Evolutionary conservation across 495 filamentous ascomycete species (phyloP), one percentile per base, ranked within the genome.

Genomic region (Jackrogersella minutella): DNA sequence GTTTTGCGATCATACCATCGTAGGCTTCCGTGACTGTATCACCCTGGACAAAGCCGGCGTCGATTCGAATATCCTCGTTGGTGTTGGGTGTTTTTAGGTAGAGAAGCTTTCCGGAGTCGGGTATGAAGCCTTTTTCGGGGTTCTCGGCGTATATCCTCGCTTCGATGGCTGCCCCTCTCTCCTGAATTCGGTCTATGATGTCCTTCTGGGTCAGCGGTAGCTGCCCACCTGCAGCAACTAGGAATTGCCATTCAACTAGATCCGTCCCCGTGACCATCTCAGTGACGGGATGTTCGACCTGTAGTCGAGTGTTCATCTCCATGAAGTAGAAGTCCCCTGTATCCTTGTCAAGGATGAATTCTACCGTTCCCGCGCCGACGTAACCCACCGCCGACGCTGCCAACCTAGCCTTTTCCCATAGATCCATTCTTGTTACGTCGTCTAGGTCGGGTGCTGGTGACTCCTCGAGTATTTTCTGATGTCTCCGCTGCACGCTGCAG

Each of bases 341-440:
- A 62, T 97, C 96, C 70, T 95, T 96, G 80, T 99, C 96, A 58
- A 99, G 93, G 60, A 99, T 99, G 76, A 97, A 99, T 74, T 99
- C 95, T 5, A 99, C 95, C 0, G 95, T 99, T 2, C 95, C 95
- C 17, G 95, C 95, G 17, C 95, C 96, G 70, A 96, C 91, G 70
- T 99, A 99, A 11, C 91, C 91, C 11, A 98, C 96, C 1, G 95
- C 94, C 41, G 93, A 76, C 0, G 95, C 95, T 11, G 95, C 96
- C 9, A 90, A 88, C 68, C 93, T 80, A 3, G 95, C 95, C 78
- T 98, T 98, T 36, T 88, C 88, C 96, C 96, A 98, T 1, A 99
- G 79, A 66, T 97, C 93, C 64, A 93, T 85, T 34, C 96, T 84
- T 9, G 92, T 90, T 7, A 78, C 81, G 60, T 94, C 90, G 24